Evolutionary conservation across 2,329 filamentous ascomycete species (phyloP).

Genomic region (Hypoxylon sp.): DNA sequence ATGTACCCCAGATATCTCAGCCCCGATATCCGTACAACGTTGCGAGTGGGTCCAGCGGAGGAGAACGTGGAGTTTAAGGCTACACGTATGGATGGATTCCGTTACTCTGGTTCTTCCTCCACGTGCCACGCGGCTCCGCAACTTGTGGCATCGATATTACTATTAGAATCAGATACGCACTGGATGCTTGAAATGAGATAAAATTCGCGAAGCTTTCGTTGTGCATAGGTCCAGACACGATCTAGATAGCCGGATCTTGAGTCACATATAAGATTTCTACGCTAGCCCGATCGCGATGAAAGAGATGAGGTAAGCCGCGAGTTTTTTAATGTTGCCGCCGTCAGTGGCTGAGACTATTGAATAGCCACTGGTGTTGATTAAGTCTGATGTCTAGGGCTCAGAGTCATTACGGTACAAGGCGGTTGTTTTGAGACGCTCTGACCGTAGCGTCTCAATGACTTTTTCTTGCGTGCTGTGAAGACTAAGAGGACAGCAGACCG

Average conservation of each 20-base stretch:
- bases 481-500: neutral
- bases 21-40: slow-evolving; percentile 15
- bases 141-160: neutral
- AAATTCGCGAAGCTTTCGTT: neutral
- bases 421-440: neutral
- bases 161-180: neutral
- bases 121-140: neutral
- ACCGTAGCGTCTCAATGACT: neutral
- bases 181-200: neutral
- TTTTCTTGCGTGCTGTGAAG: neutral
- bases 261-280: neutral
- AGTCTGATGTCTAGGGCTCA: neutral
- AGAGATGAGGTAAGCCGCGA: too few relatives aligned
- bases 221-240: neutral
- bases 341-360: neutral
- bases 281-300: neutral
- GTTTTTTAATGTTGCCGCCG: neutral
- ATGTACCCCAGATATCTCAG: slow-evolving; percentile 11
- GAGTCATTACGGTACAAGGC: neutral
- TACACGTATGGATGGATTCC: too few relatives aligned
- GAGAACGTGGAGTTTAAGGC: neutral
- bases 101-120: neutral
- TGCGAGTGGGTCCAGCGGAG: slow-evolving; percentile 10
- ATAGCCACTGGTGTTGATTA: neutral
- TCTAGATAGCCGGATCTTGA: neutral